Evolutionary conservation across 2,329 filamentous ascomycete genomes (phyloP), one percentile per base, ranked within the genome.

Genomic region (Immersiporthe knoxdaviesiana): DNA sequence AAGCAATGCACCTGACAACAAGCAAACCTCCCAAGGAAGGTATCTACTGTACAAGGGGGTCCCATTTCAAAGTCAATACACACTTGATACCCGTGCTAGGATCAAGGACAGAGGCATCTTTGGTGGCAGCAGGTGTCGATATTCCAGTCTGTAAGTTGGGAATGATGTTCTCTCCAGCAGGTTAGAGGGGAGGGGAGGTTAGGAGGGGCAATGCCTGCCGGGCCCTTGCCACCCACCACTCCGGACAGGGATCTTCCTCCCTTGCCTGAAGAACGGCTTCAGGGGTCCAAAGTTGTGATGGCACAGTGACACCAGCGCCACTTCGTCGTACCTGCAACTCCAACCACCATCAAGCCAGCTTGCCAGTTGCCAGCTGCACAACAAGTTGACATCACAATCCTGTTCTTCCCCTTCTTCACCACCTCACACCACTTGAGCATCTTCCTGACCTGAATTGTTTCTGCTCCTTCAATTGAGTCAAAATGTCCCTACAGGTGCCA

Each of bases 401-500:
- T 24, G 16, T 16, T 18, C n/a, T n/a, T 32, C 47, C 18, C 30
- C 24, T 24, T 12, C 37, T n/a, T 63, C 30, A 24, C n/a, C n/a
- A 10, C n/a, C 37, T 37, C 65, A 10, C 11, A 32, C 14, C 6
- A 7, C 27, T 32, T 24, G 1, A 27, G n/a, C 44, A 32, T 66
- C 21, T 27, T 12, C 12, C 7, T 44, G 21, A 30, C 18, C 41
- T 16, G 16, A 14, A 7, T 35, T 54, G 12, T 35, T 35, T 8
- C 8, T 21, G 21, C 12, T 47, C 35, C 24, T 32, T 18, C 32
- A 32, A 60, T 21, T 27, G 24, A 66, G 39, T 68, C 75, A 77
- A 63, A 73, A 87, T 88, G 85, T 85, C 84, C 72, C 84, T 88
- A 69, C 85, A 88, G 74, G 82, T 90, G 74, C 85, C 86, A 74